Conservation (phyloP, 352 stramenopile species). For the Phytophthora boehmeriae region DNA sequence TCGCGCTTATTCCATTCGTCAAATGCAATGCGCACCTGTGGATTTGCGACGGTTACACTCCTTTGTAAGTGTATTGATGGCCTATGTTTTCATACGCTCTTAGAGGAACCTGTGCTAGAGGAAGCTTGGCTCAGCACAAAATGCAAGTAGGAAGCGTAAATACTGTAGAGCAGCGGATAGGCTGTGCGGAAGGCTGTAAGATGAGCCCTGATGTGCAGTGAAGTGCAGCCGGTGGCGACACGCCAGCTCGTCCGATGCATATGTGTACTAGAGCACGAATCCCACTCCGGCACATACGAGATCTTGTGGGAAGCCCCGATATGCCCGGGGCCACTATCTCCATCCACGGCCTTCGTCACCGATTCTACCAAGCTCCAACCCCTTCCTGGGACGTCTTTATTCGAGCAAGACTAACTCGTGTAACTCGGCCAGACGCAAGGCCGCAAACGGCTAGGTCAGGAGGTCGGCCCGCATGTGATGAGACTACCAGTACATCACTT, state of each 20-base stretch:
- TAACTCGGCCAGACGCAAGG: slow-evolving; percentile 1
- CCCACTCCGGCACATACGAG: not conserved
- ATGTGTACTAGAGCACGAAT: not conserved
- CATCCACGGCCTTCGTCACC: not conserved
- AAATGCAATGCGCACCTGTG: too few species aligned
- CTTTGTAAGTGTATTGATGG: too few species aligned
- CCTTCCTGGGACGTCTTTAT: slow-evolving; percentile 7
- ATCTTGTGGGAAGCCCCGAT: not conserved
- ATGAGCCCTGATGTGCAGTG: not conserved
- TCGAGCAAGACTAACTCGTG: slow-evolving; percentile 5
- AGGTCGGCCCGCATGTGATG: slow-evolving; percentile 9
- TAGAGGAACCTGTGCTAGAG: too few species aligned
- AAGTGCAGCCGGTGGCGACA: not conserved
- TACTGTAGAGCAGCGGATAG: not conserved
- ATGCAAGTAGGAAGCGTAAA: too few species aligned
- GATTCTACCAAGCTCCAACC: slow-evolving; percentile 16
- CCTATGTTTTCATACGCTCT: too few species aligned
- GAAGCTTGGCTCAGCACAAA: too few species aligned
- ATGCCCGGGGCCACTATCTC: not conserved
- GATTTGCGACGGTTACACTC: too few species aligned
- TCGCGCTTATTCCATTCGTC: too few species aligned
- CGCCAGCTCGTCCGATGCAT: not conserved
- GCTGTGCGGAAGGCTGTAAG: not conserved
- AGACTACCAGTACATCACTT: slow-evolving; percentile 4
- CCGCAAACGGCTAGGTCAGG: slow-evolving; percentile 6